Base-by-base conservation (phyloP, 768 basidiomycete species). In the Lactarius quietus region DNA sequence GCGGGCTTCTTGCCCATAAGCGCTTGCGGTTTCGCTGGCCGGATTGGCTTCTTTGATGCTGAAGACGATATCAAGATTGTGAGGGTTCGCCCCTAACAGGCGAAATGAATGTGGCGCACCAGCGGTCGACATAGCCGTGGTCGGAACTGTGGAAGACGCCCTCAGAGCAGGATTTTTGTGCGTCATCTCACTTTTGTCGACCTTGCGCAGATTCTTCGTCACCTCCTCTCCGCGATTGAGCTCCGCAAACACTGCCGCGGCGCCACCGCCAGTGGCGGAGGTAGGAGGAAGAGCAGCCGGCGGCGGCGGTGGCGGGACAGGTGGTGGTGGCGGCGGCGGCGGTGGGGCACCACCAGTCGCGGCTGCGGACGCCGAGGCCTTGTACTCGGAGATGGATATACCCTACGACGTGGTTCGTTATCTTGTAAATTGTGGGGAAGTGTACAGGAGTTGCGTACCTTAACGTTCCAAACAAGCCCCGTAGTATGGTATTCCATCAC, bases 161-260 rank as follows among this genome's bases (percentile, higher is more conserved):
- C 97, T 80, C 41, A 99, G 77, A 12, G 86, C 83, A 0, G 97
- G 96, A 72, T 99, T 98, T 82, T 99, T 98, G 81, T 99, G 97
- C 3, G 95, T 98, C 95, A 96, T 95, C 75, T 98, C 90, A 68
- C 92, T 95, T 80, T 87, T 90, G 73, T 95, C 92, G 33, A 99
- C 97, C 75, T 97, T 98, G 70, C 90, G 87, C 70, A 99, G 76
- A 14, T 91, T 88, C 73, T 90, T 92, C 7, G 96, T 98, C 38
- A 99, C 88, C 5, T 89, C 87, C 67, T 87, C 91, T 1, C 96
- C 95, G 48, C 89, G 84, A 73, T 98, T 98, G 54, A 99, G 78
- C 61, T 93, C 85, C 1, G 94, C 93, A 62, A 99, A 95, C 29
- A 99, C 90, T 5, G 91, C 90, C 14, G 86, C 86, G 18, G 83